Percentiles rank a stretch among this genome's conserved stretches.
Evolutionary conservation across 164 flowering plant species (phyloP).

Genomic region (Liriodendron chinense): DNA sequence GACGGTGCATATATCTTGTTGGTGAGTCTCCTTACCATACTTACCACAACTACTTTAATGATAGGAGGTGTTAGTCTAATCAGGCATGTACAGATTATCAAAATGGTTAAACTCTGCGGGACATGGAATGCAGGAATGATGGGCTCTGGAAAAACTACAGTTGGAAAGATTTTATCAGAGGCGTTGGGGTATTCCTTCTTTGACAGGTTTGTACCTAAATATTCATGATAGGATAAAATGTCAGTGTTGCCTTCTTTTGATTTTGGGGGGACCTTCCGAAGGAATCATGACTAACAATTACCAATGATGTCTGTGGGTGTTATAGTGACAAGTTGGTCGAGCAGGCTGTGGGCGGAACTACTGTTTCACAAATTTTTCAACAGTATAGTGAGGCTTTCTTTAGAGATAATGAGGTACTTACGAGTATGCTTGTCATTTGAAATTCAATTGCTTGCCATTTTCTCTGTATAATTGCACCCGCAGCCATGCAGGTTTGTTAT

Average conservation of each 20-base stretch:
- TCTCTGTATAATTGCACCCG: background rate
- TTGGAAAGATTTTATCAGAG: conserved; percentile 79
- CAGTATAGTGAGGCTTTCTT: conserved; percentile 60
- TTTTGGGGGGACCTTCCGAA: background rate
- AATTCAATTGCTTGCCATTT: background rate
- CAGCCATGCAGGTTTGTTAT: no score
- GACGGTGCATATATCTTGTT: conserved; percentile 87
- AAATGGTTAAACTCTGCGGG: background rate
- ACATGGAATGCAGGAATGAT: conserved; percentile 74
- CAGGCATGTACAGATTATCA: background rate
- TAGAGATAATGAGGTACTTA: conserved; percentile 57
- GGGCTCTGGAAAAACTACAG: conserved; percentile 99
- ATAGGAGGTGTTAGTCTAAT: background rate
- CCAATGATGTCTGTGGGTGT: conserved; percentile 7
- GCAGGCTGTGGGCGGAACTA: conserved; percentile 51
- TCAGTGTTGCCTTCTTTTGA: background rate
- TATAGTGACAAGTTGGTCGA: conserved; percentile 70
- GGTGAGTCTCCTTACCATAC: conserved; percentile 51
- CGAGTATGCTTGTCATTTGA: no score
- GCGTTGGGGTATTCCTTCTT: conserved; percentile 72
- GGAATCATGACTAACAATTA: background rate
- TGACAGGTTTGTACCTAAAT: conserved; percentile 61
- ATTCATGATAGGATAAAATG: background rate
- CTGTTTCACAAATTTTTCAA: conserved; percentile 70
- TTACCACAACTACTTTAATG: background rate